These are phyloP conservation scores for Lachancea dasiensis DNA, from an alignment of 805 yeast species.

Conservation along the genomic window DNA sequence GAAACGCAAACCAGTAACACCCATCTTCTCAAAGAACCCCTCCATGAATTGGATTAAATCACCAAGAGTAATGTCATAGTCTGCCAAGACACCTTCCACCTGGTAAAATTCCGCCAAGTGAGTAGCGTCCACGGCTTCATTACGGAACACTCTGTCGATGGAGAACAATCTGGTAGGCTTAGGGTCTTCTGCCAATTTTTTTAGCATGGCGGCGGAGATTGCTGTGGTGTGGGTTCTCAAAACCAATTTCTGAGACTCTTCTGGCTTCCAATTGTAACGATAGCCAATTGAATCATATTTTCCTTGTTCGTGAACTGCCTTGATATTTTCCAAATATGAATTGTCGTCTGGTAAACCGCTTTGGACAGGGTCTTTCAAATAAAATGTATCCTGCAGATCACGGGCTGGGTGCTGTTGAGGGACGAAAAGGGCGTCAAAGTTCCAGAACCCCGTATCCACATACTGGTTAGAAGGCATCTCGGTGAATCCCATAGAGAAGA, in stretches of 20 bases:
- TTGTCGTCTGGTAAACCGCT: conserved; percentile 82
- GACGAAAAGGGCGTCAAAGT: conserved; percentile 90
- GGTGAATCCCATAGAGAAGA: conserved; percentile 95
- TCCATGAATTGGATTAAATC: conserved; percentile 98
- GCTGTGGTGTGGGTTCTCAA: conserved; percentile 98
- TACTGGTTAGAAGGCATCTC: conserved; percentile 99
- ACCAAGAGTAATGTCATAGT: conserved; percentile 89
- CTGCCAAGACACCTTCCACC: conserved; percentile 98
- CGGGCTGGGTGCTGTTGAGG: conserved; percentile 99
- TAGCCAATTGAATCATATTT: conserved; percentile 94
- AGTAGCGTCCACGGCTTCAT: conserved; percentile 99
- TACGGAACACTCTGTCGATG: conserved; percentile 97
- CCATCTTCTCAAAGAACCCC: conserved; percentile 94
- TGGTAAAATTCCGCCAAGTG: conserved; percentile 99
- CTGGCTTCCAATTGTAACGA: conserved; percentile 95
- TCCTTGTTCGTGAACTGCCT: conserved; percentile 82
- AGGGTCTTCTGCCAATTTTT: conserved; percentile 81
- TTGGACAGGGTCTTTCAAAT: conserved; percentile 82
- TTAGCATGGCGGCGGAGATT: conserved; percentile 81
- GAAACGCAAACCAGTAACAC: conserved; percentile 90
- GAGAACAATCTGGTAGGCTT: conserved; percentile 88
- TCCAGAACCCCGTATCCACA: conserved; percentile 99
- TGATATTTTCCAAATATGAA: conserved; percentile 69
- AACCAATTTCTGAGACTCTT: conserved; percentile 85
- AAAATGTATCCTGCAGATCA: conserved; percentile 97